Evolutionary conservation across 148 eudicot genomes (phyloP).

Genomic region (Chenopodium album): DNA sequence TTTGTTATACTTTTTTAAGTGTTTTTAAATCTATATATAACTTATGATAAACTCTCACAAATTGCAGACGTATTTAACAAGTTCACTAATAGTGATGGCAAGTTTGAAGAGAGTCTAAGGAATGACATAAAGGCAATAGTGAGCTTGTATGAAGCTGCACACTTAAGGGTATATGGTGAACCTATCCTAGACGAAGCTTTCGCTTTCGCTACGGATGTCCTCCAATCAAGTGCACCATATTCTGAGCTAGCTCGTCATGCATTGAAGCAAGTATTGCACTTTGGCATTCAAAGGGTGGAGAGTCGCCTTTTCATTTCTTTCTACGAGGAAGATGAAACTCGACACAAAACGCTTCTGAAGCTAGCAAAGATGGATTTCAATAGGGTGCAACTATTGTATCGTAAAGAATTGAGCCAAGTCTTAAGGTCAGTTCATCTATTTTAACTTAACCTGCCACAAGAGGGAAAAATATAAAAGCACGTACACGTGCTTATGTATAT

Average conservation of each 20-base stretch:
- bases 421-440: constrained; percentile 23
- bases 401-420: constrained; percentile 34
- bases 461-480: no score
- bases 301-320: constrained; percentile 26
- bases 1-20: no score
- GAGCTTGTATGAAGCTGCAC: constrained; percentile 29
- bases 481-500: no score
- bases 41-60: not conserved
- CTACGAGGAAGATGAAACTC: constrained; percentile 30
- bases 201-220: not conserved
- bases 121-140: constrained; percentile 27
- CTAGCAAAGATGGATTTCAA: constrained; percentile 43
- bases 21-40: no score
- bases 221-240: not conserved
- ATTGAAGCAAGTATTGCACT: constrained; percentile 25
- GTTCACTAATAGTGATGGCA: constrained; percentile 19
- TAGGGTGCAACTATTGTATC: constrained; percentile 36
- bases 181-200: constrained; percentile 23
- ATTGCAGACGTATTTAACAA: constrained; percentile 29
- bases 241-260: constrained; percentile 22
- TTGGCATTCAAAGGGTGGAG: constrained; percentile 28
- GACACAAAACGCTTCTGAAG: constrained; percentile 24
- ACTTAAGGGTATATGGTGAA: constrained; percentile 26
- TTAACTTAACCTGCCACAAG: no score
- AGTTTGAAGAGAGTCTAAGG: constrained; percentile 18